phyloP scores from a whole-genome alignment of 768 basidiomycete species.

The Termitomyces sp. region DNA sequence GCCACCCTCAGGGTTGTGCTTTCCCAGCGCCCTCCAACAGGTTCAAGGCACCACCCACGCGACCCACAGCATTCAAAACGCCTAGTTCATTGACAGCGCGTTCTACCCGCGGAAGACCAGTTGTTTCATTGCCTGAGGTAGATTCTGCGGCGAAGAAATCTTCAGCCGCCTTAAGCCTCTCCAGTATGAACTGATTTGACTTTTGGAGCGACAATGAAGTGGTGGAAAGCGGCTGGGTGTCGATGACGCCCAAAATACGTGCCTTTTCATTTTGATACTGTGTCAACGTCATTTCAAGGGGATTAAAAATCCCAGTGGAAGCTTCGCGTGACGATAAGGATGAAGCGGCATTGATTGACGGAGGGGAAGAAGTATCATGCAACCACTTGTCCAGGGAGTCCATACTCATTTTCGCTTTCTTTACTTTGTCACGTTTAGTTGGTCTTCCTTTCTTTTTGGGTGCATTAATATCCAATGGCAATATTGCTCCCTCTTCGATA shows the following conservation, averaged over 20 bases:
- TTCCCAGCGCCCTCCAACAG: slow-evolving; percentile 43
- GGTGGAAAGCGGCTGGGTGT: slow-evolving; percentile 2
- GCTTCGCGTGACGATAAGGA: not conserved
- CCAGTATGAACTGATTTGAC: slow-evolving; percentile 45
- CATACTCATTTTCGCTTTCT: slow-evolving; percentile 47
- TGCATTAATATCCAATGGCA: slow-evolving; percentile 16
- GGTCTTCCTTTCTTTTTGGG: slow-evolving; percentile 61
- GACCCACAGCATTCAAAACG: slow-evolving; percentile 20
- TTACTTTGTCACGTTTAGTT: slow-evolving; percentile 52
- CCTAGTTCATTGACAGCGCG: slow-evolving; percentile 29
- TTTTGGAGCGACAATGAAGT: slow-evolving; percentile 25
- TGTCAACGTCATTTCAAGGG: slow-evolving; percentile 8
- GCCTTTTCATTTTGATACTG: slow-evolving; percentile 41
- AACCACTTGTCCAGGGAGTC: slow-evolving; percentile 47
- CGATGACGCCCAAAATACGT: slow-evolving; percentile 32
- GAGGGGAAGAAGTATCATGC: slow-evolving; percentile 23
- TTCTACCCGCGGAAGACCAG: slow-evolving; percentile 44
- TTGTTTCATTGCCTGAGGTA: slow-evolving; percentile 2
- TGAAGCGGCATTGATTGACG: not conserved
- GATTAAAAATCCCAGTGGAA: not conserved
- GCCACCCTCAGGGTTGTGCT: not conserved
- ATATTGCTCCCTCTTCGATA: slow-evolving; percentile 30
- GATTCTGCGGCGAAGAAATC: slow-evolving; percentile 31
- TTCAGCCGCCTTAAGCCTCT: slow-evolving; percentile 49
- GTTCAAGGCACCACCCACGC: slow-evolving; percentile 35